Percentiles rank a stretch among this genome's conserved stretches.
Evolutionary conservation across 371 early-diverging fungal genomes (phyloP).

Genomic region (Lichtheimia ramosa): DNA sequence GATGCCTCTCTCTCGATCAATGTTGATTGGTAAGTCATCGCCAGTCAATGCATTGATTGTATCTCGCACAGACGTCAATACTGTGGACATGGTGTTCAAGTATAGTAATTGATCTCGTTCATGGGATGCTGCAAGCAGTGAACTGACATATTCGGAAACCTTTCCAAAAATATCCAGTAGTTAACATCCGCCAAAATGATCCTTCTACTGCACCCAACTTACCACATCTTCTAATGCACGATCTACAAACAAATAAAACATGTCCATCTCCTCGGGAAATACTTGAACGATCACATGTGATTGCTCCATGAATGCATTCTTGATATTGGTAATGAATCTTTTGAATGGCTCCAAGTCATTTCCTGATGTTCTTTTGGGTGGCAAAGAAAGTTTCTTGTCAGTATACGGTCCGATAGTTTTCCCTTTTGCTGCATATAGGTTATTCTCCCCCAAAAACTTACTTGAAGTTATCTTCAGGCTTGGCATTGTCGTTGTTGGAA

Average conservation of each 20-base stretch:
- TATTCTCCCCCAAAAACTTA: not conserved
- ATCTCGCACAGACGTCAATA: slow-evolving; percentile 20
- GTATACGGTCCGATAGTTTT: too few relatives aligned
- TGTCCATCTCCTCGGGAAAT: slow-evolving; percentile 64
- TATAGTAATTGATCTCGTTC: slow-evolving; percentile 30
- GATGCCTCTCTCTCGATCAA: slow-evolving; percentile 38
- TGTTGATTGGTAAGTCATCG: slow-evolving; percentile 21
- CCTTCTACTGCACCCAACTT: slow-evolving; percentile 11
- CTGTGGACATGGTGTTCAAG: slow-evolving; percentile 33
- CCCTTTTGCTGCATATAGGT: too few relatives aligned
- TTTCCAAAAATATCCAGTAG: slow-evolving; percentile 4
- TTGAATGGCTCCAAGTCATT: not conserved
- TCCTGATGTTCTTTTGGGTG: too few relatives aligned
- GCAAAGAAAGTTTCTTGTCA: too few relatives aligned
- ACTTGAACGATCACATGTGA: slow-evolving; percentile 60
- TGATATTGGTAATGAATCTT: not conserved
- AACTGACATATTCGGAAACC: slow-evolving; percentile 50
- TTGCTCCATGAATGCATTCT: slow-evolving; percentile 58
- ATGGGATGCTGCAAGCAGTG: slow-evolving; percentile 39
- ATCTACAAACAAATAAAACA: slow-evolving; percentile 54
- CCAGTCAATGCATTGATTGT: slow-evolving; percentile 55
- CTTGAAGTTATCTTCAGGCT: not conserved
- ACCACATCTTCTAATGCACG: slow-evolving; percentile 68
- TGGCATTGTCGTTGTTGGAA: not conserved
- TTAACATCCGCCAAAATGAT: too few relatives aligned